Evolutionary conservation across 805 yeast species (phyloP), one percentile per base, ranked within the genome.

Genomic region (Barnettozyma populi): DNA sequence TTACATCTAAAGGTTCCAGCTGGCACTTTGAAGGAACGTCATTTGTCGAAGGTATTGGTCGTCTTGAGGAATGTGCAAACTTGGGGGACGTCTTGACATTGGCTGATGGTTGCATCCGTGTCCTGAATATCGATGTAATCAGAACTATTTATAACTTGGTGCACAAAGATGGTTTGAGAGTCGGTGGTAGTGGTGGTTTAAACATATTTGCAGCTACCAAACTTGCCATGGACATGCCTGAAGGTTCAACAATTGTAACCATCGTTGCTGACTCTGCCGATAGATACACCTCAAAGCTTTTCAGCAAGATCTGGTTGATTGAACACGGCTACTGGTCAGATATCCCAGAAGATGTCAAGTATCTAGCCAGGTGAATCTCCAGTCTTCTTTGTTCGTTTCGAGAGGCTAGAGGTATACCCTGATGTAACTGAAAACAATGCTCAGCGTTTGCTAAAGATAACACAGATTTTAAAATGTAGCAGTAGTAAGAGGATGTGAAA

Each of bases 31-130:
- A 57, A 41, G 63, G 63, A 6, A 23, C 13, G 7, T 53, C 61
- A 3, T 57, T 59, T 43, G 56, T 59, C 8, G 63, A 59, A 36
- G 63, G 63, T 16, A 48, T 59, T 40, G 63, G 63, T 18, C 58
- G 59, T 44, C 43, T 49, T 29, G 55, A 47, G 19, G 24, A 49
- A 7, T 51, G 55, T 11, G 60, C 53, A 4, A 59, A 59, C 41
- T 32, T 55, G 50, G 7, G 36, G 4, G 62, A 54, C 41, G 39
- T 47, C 4, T 45, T 59, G n/a, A 49, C 50, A 1, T 27, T 52
- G 5, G 43, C 53, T 8, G 57, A 55, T 45, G 54, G 50, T 7
- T 55, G 56, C 6, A 37, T 52, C n/a, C 52, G 57, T 20, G 41
- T 53, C 20, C 24, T 41, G 7, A 61, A 59, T 18, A 37, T 49